A percentile compares a stretch with the other conserved stretches of the same genome.
Evolutionary conservation across 108 stramenopile species (phyloP).

Genomic region (Aurantiochytrium sp.): DNA sequence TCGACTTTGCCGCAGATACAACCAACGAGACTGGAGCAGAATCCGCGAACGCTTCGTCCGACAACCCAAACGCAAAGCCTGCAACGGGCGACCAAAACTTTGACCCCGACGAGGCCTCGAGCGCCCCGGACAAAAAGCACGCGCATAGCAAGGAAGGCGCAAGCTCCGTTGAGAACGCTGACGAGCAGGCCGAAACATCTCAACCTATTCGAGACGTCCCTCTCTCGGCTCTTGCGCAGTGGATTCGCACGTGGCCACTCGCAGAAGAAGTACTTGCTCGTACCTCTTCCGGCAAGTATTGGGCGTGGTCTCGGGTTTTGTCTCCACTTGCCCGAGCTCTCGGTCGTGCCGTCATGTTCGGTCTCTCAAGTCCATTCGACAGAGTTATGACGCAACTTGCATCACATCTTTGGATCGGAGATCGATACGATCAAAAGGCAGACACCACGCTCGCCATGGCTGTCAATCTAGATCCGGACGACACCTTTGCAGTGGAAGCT

Average conservation of each 20-base stretch:
- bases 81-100: too few relatives aligned
- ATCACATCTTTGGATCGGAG: not conserved
- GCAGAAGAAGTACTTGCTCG: not conserved
- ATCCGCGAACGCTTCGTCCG: too few relatives aligned
- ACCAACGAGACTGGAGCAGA: too few relatives aligned
- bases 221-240: not conserved
- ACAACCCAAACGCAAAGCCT: too few relatives aligned
- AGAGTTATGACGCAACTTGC: not conserved
- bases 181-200: not conserved
- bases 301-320: not conserved
- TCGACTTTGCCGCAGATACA: too few relatives aligned
- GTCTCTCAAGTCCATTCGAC: not conserved
- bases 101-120: too few relatives aligned
- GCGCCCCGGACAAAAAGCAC: too few relatives aligned
- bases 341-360: not conserved
- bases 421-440: not conserved
- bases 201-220: not conserved
- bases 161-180: too few relatives aligned
- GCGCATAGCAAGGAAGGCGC: too few relatives aligned
- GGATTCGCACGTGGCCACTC: not conserved
- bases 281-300: not conserved
- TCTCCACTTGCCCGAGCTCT: not conserved
- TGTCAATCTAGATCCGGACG: not conserved
- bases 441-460: not conserved
- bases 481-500: not conserved